Conservation (phyloP, 805 yeast species). For the Cyberlindnera petersonii region DNA sequence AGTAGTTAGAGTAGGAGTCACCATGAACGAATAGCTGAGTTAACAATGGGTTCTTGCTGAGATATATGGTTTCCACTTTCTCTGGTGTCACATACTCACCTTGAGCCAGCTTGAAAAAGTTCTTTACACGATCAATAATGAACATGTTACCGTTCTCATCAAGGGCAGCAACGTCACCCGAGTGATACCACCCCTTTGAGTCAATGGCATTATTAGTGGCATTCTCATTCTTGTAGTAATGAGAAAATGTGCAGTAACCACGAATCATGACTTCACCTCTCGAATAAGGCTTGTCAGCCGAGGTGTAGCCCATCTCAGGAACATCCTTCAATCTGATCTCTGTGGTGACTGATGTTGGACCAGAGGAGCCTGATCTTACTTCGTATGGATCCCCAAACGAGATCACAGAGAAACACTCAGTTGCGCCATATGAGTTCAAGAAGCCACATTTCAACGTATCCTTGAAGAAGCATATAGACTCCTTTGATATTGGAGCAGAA, state of each 20-base stretch:
- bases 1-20: conserved; percentile 42
- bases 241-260: conserved; percentile 44
- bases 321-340: conserved; percentile 52
- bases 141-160: conserved; percentile 43
- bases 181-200: conserved; percentile 48
- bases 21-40: conserved; percentile 54
- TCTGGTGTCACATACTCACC: conserved; percentile 63
- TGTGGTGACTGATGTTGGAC: conserved; percentile 42
- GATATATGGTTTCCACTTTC: conserved; percentile 54
- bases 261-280: conserved; percentile 52
- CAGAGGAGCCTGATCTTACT: conserved; percentile 42
- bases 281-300: conserved; percentile 34
- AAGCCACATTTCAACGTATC: conserved; percentile 43
- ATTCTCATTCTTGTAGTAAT: conserved; percentile 23
- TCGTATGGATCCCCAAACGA: conserved; percentile 36
- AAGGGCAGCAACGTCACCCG: conserved; percentile 52
- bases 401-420: conserved; percentile 54
- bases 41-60: conserved; percentile 38
- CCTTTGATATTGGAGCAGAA: conserved; percentile 58
- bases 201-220: conserved; percentile 33
- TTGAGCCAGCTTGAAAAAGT: conserved; percentile 55
- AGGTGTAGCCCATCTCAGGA: conserved; percentile 52
- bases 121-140: conserved; percentile 62
- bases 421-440: conserved; percentile 58
- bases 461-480: conserved; percentile 50